Conservation (phyloP, 352 stramenopile species). For the Phytophthora brassicae region DNA sequence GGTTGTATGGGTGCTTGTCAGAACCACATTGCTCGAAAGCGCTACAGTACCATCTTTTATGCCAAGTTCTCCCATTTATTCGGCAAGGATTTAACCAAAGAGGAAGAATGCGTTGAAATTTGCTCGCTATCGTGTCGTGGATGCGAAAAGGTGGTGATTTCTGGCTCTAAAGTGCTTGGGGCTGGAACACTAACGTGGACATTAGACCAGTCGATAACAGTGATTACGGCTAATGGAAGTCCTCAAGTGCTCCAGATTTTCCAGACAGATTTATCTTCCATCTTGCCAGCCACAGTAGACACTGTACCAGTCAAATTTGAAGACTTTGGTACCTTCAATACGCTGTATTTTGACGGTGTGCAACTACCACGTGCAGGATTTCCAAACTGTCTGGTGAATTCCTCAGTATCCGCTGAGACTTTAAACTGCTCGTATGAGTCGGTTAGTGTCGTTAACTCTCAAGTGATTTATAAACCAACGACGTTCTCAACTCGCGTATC, state of each 20-base stretch:
- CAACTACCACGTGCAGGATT: slow-evolving; percentile 55
- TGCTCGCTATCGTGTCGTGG: slow-evolving; percentile 63
- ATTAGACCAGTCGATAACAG: slow-evolving; percentile 39
- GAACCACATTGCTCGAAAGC: slow-evolving; percentile 42
- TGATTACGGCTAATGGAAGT: neutral
- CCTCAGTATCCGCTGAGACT: slow-evolving; percentile 13
- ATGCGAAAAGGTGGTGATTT: slow-evolving; percentile 62
- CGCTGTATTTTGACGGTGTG: slow-evolving; percentile 52
- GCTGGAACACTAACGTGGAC: slow-evolving; percentile 44
- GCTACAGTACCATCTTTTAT: slow-evolving; percentile 48
- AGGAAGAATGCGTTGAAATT: slow-evolving; percentile 73
- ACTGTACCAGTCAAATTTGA: slow-evolving; percentile 32
- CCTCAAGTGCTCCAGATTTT: slow-evolving; percentile 43
- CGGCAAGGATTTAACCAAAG: slow-evolving; percentile 62
- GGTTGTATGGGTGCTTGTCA: slow-evolving; percentile 61
- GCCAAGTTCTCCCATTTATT: slow-evolving; percentile 64
- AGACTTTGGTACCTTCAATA: slow-evolving; percentile 40
- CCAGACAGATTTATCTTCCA: slow-evolving; percentile 44
- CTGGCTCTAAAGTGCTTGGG: slow-evolving; percentile 41
- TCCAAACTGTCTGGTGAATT: slow-evolving; percentile 48
- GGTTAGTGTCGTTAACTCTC: slow-evolving; percentile 14
- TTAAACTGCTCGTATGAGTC: slow-evolving; percentile 45
- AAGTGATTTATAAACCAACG: slow-evolving; percentile 36
- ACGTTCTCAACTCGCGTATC: slow-evolving; percentile 46
- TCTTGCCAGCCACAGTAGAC: slow-evolving; percentile 32